phyloP scores from a whole-genome alignment of 2,329 filamentous ascomycete genomes.

The Daldinia sp. region DNA sequence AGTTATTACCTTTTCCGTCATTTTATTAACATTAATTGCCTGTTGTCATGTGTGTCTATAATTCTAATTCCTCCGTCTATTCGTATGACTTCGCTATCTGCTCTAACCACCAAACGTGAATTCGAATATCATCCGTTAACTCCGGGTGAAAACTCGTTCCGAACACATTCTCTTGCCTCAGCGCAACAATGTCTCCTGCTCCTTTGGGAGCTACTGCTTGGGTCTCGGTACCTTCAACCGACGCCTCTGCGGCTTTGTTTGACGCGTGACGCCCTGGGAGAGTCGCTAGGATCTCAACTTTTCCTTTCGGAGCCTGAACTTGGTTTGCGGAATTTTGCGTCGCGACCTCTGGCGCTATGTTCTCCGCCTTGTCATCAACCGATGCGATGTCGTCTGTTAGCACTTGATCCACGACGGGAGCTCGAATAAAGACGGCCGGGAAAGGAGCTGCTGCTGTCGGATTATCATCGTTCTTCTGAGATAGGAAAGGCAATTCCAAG shows the following conservation, averaged over 20 bases:
- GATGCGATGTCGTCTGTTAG: slow-evolving; percentile 60
- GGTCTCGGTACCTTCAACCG: slow-evolving; percentile 48
- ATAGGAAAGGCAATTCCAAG: slow-evolving; percentile 78
- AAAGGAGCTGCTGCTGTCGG: slow-evolving; percentile 64
- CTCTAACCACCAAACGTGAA: slow-evolving; percentile 93
- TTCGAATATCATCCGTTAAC: slow-evolving; percentile 85
- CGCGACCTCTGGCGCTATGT: slow-evolving; percentile 43
- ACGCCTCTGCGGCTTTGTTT: slow-evolving; percentile 54
- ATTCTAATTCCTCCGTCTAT: slow-evolving; percentile 14
- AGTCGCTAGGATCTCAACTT: slow-evolving; percentile 65
- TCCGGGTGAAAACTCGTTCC: slow-evolving; percentile 97
- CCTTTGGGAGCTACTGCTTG: slow-evolving; percentile 52
- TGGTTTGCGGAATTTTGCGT: slow-evolving; percentile 40
- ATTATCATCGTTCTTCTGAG: slow-evolving; percentile 45
- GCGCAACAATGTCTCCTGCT: slow-evolving; percentile 84
- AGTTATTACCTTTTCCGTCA: neutral
- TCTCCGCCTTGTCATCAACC: slow-evolving; percentile 54
- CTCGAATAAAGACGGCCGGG: slow-evolving; percentile 90
- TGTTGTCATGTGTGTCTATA: neutral
- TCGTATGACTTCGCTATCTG: slow-evolving; percentile 66
- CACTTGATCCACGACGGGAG: slow-evolving; percentile 90
- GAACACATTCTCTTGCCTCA: slow-evolving; percentile 90
- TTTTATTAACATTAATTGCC: neutral
- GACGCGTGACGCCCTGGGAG: slow-evolving; percentile 58
- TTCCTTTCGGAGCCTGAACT: slow-evolving; percentile 35